Evolutionary conservation across 305 asterid species (phyloP).

Genomic region (Solanum hybrid): DNA sequence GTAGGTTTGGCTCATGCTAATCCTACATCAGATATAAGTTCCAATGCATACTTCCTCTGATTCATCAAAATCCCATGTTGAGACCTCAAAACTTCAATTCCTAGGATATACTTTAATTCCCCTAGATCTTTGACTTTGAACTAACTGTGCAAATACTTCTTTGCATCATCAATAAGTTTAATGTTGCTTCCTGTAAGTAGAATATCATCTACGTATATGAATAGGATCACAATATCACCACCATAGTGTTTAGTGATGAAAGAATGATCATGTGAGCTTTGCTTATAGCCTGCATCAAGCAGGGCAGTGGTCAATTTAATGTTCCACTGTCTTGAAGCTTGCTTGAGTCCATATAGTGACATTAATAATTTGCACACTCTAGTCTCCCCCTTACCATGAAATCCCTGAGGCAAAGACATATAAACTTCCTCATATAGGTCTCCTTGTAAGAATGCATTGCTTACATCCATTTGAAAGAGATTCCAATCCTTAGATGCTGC

Average conservation of each 20-base stretch:
- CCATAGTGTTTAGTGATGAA: not conserved
- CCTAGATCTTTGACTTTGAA: not conserved
- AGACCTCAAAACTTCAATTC: not conserved
- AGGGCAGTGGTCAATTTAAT: not conserved
- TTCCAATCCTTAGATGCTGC: not conserved
- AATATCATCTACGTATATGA: not conserved
- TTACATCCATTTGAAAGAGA: not conserved
- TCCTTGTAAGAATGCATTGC: not conserved
- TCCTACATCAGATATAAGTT: not conserved
- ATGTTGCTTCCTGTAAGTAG: not conserved
- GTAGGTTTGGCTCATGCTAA: not conserved
- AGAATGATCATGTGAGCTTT: not conserved
- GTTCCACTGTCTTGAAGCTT: not conserved
- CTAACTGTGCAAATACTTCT: not conserved
- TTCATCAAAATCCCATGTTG: not conserved
- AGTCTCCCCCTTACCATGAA: not conserved
- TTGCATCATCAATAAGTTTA: not conserved
- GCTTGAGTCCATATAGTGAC: not conserved
- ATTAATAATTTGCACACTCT: not conserved
- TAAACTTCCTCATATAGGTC: not conserved
- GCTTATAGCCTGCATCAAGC: not conserved
- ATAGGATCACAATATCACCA: not conserved
- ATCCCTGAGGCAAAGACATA: not conserved
- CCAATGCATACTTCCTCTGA: not conserved
- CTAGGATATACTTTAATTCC: not conserved